Evolutionary conservation across 2,329 filamentous ascomycete species (phyloP).

Genomic region (Pseudogymnoascus sp.): DNA sequence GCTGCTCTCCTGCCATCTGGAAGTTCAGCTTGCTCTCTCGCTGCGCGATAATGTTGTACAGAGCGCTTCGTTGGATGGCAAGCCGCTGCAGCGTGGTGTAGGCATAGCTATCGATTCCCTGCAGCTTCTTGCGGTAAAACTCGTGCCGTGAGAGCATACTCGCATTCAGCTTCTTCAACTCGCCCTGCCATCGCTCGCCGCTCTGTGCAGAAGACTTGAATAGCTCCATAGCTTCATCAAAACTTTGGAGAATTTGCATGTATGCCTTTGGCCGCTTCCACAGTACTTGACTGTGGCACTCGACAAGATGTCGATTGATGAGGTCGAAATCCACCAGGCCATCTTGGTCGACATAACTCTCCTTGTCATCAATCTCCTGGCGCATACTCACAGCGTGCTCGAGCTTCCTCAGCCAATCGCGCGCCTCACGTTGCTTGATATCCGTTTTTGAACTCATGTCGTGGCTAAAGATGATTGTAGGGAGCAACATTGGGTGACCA

Average conservation of each 20-base stretch:
- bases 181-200: constrained; percentile 14
- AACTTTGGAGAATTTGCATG: constrained; percentile 45
- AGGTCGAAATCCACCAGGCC: constrained; percentile 51
- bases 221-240: constrained; percentile 35
- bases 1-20: constrained; percentile 43
- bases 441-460: constrained; percentile 52
- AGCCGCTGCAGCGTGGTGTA: constrained; percentile 55
- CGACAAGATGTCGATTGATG: constrained; percentile 56
- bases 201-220: constrained; percentile 12
- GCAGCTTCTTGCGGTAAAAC: constrained; percentile 55
- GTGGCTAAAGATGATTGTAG: constrained; percentile 52
- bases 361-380: constrained; percentile 30
- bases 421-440: constrained; percentile 54
- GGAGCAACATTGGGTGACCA: constrained; percentile 55
- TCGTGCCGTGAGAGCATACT: constrained; percentile 49
- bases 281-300: constrained; percentile 57
- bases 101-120: constrained; percentile 56
- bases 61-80: constrained; percentile 54
- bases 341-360: constrained; percentile 46
- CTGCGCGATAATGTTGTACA: constrained; percentile 62
- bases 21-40: constrained; percentile 59
- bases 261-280: constrained; percentile 61
- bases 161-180: constrained; percentile 42
- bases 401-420: constrained; percentile 55
- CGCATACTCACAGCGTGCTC: constrained; percentile 58